Evolutionary conservation across 2,329 filamentous ascomycete genomes (phyloP), one percentile per base, ranked within the genome.

Genomic region (Xylaria digitata): DNA sequence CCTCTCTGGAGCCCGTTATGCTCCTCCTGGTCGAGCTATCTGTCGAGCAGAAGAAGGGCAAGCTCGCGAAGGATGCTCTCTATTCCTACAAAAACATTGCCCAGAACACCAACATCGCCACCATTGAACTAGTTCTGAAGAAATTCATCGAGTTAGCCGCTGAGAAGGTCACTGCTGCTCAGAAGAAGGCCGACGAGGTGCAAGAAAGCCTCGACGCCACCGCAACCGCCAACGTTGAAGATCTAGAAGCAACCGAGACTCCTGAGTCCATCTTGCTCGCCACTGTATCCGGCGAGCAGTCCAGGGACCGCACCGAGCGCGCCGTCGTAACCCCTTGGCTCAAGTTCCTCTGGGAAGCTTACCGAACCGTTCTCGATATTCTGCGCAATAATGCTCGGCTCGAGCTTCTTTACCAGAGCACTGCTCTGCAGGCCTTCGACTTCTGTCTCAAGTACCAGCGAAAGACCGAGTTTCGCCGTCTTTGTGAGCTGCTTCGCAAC

Each of bases 21-120:
- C 87, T 98, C 82, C 90, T 97, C 74, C 91, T 99, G 78, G 95
- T 99, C 77, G 94, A 98, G 83, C 89, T 98, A 67, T 97, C 92
- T 74, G 96, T 99, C 77, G 95, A 98, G 78, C 90, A 97, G 77
- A 94, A 96, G 84, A 99, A 98, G 84, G 96, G 96, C 76, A 99
- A 99, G 83, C 88, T 96, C 68, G 96, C 95, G 81, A 99, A 99
- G 87, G 96, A 99, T 84, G 96, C 96, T 69, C 87, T 99, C 55
- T 99, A 98, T 82, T 96, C 97, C 82, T 99, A 99, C 88, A 99
- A 99, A 87, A 99, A 99, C 82, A 98, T 97, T 74, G 95, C 94
- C 63, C 96, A 99, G 82, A 99, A 99, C 84, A 97, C 95, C 75
- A 98, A 98, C 79, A 94, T 99, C 73, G 94, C 89, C 75, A 99